Conservation (phyloP, 768 basidiomycete species). For the Lentinula aciculospora region DNA sequence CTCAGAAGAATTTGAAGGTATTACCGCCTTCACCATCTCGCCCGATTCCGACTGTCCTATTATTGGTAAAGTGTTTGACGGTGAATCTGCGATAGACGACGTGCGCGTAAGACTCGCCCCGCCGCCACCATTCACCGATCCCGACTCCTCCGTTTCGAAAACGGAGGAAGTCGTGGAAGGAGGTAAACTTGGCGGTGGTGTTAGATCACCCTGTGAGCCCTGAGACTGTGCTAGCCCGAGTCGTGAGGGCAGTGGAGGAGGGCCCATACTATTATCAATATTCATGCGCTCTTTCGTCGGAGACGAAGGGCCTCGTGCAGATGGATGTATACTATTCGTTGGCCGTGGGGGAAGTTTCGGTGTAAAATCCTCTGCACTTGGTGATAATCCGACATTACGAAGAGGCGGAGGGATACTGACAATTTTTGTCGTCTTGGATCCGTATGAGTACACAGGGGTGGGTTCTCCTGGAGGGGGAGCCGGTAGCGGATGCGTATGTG, state of each 20-base stretch:
- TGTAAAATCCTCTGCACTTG: conserved; percentile 60
- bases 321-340: conserved; percentile 73
- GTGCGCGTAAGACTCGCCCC: conserved; percentile 3
- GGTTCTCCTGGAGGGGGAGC: conserved; percentile 67
- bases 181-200: conserved; percentile 16
- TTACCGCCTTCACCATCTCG: not conserved
- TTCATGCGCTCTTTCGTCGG: conserved; percentile 37
- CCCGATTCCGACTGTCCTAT: conserved; percentile 5
- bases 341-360: conserved; percentile 68
- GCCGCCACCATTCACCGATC: conserved; percentile 9
- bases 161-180: conserved; percentile 20
- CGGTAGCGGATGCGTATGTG: conserved; percentile 56
- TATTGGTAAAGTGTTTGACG: not conserved
- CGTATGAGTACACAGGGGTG: conserved; percentile 51
- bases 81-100: not conserved
- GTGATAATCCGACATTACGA: conserved; percentile 17
- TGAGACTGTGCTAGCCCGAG: conserved; percentile 15
- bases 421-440: conserved; percentile 67
- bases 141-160: conserved; percentile 18
- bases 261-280: conserved; percentile 13
- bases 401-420: conserved; percentile 38
- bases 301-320: conserved; percentile 48
- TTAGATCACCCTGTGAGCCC: conserved; percentile 16
- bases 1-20: not conserved
- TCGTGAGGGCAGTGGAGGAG: conserved; percentile 17